Conservation (phyloP, 1,139 yeast species). For the Hansenula lynferdii region DNA sequence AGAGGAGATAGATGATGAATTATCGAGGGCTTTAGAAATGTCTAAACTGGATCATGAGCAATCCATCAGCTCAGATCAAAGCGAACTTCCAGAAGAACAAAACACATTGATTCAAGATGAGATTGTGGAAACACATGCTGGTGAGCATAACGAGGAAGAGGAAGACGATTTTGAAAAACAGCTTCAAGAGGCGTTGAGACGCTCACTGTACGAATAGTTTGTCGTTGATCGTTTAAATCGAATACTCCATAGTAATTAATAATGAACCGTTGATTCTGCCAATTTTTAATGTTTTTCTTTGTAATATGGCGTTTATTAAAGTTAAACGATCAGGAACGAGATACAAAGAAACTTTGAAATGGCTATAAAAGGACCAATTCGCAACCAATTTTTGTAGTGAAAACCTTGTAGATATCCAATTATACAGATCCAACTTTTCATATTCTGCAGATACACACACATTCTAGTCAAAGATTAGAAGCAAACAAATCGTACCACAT, state of each 20-base stretch:
- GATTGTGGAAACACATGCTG: slow-evolving; percentile 1
- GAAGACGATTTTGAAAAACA: slow-evolving; percentile 14
- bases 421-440: too few species aligned
- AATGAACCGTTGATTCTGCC: not conserved
- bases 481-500: too few species aligned
- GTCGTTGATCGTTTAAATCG: not conserved
- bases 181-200: slow-evolving; percentile 18
- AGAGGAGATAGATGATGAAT: slow-evolving; percentile 29
- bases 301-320: too few species aligned
- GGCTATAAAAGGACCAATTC: too few species aligned
- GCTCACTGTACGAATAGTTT: slow-evolving; percentile 13
- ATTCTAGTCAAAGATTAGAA: too few species aligned
- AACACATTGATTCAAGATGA: too few species aligned
- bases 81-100: not conserved
- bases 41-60: slow-evolving; percentile 29
- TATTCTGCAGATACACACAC: too few species aligned
- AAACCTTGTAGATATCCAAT: too few species aligned
- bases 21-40: slow-evolving; percentile 30
- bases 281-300: too few species aligned
- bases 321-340: slow-evolving; percentile 1
- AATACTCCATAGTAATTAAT: not conserved
- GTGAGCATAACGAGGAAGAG: not conserved
- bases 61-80: too few species aligned
- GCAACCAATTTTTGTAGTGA: too few species aligned
- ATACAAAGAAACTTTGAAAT: too few species aligned